These are phyloP conservation scores for Phytophthora syringae DNA, from an alignment of 352 stramenopile genomes.

Conservation along the genomic window DNA sequence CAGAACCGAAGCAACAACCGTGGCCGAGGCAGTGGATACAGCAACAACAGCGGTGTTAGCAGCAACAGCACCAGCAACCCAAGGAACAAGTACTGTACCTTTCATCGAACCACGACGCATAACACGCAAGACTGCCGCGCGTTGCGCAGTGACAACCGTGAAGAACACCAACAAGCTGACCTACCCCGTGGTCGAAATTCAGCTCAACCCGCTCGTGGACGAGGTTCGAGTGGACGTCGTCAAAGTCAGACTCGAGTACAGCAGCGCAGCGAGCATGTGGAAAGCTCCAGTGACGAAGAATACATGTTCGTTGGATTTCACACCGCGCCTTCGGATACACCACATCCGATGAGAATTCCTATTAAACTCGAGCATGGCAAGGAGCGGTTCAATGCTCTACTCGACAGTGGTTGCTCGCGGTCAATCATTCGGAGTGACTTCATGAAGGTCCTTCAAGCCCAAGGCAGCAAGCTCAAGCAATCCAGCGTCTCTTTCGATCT, in stretches of 20 bases:
- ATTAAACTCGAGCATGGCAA: constrained; percentile 9
- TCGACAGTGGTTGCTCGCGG: constrained; percentile 10
- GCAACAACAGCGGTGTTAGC: neutral
- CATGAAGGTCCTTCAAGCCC: neutral
- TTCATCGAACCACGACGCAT: constrained; percentile 13
- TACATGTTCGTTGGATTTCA: constrained; percentile 14
- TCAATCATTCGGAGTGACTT: constrained; percentile 6
- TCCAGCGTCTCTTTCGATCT: constrained; percentile 6
- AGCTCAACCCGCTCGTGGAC: neutral
- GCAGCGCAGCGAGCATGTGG: neutral
- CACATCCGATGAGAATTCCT: neutral
- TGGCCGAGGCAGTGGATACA: neutral
- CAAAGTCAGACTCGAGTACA: constrained; percentile 1
- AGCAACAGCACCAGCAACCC: constrained; percentile 1
- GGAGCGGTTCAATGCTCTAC: neutral
- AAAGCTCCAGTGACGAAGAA: constrained; percentile 10
- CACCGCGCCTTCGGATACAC: neutral
- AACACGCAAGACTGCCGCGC: constrained; percentile 12
- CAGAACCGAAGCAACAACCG: no score
- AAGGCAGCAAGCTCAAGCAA: neutral
- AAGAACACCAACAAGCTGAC: constrained; percentile 12
- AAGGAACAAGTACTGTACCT: constrained; percentile 14
- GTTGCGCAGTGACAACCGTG: neutral
- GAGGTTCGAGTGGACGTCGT: neutral
- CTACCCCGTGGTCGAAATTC: neutral